These are phyloP conservation scores for Coleophoma eucalyptorum DNA, from an alignment of 2,329 filamentous ascomycete genomes.

Conservation along the genomic window DNA sequence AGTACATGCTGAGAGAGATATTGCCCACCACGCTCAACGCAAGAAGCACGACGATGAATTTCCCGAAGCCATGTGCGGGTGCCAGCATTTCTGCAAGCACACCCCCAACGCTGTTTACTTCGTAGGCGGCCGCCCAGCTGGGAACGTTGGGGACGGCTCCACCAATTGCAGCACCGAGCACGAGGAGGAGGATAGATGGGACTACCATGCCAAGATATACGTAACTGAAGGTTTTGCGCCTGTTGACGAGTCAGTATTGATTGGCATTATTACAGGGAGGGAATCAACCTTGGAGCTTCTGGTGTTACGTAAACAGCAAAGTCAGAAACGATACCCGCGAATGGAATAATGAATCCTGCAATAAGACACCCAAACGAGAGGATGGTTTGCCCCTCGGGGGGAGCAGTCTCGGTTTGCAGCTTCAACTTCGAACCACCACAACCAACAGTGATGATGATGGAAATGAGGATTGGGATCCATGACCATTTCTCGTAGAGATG, in stretches of 20 bases:
- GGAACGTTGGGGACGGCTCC: constrained; percentile 52
- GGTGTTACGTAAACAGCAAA: constrained; percentile 59
- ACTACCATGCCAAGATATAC: constrained; percentile 51
- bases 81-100: constrained; percentile 56
- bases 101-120: constrained; percentile 50
- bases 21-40: constrained; percentile 56
- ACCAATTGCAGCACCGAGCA: constrained; percentile 60
- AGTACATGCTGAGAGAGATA: constrained; percentile 55
- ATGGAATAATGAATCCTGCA: constrained; percentile 61
- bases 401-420: constrained; percentile 38
- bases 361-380: constrained; percentile 58
- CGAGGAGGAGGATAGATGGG: constrained; percentile 57
- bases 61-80: constrained; percentile 55
- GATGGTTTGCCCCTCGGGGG: constrained; percentile 40
- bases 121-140: constrained; percentile 49
- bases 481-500: constrained; percentile 56
- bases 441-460: constrained; percentile 50
- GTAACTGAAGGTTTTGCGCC: constrained; percentile 41
- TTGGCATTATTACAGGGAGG: background rate
- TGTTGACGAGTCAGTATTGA: background rate
- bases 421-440: constrained; percentile 46
- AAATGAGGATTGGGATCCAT: constrained; percentile 51
- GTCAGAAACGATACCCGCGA: constrained; percentile 54
- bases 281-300: constrained; percentile 42
- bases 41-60: constrained; percentile 57